phyloP scores from a whole-genome alignment of 345 rosid species.

The Tarenaya hassleriana region DNA sequence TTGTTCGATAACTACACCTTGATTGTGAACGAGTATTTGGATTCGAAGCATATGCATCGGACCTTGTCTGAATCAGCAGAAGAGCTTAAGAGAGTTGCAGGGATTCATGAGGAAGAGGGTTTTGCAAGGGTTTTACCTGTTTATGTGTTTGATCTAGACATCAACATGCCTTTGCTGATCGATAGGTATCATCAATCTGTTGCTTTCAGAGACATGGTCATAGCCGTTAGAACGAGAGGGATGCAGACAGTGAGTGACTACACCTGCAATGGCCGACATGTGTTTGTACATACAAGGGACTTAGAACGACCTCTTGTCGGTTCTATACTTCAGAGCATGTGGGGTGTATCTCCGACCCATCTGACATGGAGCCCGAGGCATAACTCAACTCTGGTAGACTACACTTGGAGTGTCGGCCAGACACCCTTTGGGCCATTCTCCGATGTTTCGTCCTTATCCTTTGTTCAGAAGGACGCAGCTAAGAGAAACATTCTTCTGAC shows the following conservation, averaged over 20 bases:
- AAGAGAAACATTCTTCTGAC: slow-evolving; percentile 76
- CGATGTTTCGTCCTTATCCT: slow-evolving; percentile 62
- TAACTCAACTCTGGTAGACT: slow-evolving; percentile 76
- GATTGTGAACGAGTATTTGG: slow-evolving; percentile 95
- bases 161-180: slow-evolving; percentile 51
- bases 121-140: slow-evolving; percentile 76
- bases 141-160: slow-evolving; percentile 89
- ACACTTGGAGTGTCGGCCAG: slow-evolving; percentile 96
- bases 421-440: slow-evolving; percentile 99
- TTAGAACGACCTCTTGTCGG: slow-evolving; percentile 85
- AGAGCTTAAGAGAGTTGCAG: slow-evolving; percentile 66
- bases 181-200: slow-evolving; percentile 89
- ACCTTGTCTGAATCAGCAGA: slow-evolving; percentile 70
- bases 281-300: slow-evolving; percentile 72
- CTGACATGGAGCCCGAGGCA: slow-evolving; percentile 79
- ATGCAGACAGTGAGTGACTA: slow-evolving; percentile 91
- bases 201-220: slow-evolving; percentile 88
- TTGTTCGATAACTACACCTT: slow-evolving; percentile 90
- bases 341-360: slow-evolving; percentile 98
- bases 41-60: slow-evolving; percentile 88
- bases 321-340: slow-evolving; percentile 93
- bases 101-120: slow-evolving; percentile 74
- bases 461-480: slow-evolving; percentile 94
- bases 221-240: slow-evolving; percentile 84
- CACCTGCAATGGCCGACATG: slow-evolving; percentile 87